Conservation (phyloP, 1,284 basidiomycete species). For the Fomitopsis schrenkii region DNA sequence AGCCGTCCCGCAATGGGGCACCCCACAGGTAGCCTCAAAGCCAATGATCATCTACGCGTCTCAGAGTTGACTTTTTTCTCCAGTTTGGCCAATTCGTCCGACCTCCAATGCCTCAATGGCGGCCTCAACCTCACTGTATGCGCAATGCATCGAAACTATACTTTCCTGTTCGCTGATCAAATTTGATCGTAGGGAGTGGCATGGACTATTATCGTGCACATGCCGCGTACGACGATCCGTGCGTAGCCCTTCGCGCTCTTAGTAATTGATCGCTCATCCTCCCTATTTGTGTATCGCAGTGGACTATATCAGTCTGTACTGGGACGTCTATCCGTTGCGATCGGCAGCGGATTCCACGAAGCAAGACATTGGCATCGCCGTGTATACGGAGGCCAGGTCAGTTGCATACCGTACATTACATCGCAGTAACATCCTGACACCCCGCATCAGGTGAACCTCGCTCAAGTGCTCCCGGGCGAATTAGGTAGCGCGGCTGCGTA, state of each 20-base stretch:
- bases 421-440: neutral
- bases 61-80: neutral
- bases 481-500: constrained; percentile 69
- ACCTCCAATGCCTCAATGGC: constrained; percentile 51
- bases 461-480: constrained; percentile 41
- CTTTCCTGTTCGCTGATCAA: constrained; percentile 3
- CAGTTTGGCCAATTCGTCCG: constrained; percentile 45
- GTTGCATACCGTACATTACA: constrained; percentile 10
- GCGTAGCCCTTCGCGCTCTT: neutral
- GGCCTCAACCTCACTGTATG: constrained; percentile 55
- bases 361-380: constrained; percentile 55
- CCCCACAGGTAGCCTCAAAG: constrained; percentile 13
- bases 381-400: constrained; percentile 53
- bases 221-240: constrained; percentile 52
- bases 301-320: constrained; percentile 52
- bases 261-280: neutral
- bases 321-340: constrained; percentile 40
- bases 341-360: constrained; percentile 49
- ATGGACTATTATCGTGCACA: constrained; percentile 60
- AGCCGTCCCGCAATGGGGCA: constrained; percentile 20
- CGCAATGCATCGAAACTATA: constrained; percentile 11
- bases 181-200: constrained; percentile 45
- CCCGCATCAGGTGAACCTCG: constrained; percentile 31
- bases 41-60: neutral
- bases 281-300: neutral